Percentiles rank a stretch among this genome's conserved stretches.
Conservation (phyloP, 1,284 basidiomycete genomes). For the Leccinum fallax region DNA sequence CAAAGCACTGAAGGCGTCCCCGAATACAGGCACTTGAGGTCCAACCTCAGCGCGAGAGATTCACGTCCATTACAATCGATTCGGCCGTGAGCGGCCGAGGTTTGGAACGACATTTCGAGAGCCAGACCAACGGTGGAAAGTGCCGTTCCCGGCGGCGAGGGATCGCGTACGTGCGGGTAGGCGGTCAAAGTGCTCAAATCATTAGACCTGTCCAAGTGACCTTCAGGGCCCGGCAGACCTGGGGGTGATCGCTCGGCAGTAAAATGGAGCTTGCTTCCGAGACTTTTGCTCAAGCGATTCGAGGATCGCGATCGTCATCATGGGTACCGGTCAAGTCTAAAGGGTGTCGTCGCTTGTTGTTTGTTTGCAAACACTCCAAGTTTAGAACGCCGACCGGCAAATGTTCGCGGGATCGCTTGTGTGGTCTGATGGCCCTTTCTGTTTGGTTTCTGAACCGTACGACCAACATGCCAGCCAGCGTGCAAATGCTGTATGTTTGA, state of each 20-base stretch:
- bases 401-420: conserved; percentile 35
- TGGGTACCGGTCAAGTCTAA: conserved; percentile 25
- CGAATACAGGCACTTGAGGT: conserved; percentile 26
- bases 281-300: conserved; percentile 30
- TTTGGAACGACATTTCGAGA: neutral
- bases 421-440: neutral
- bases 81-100: neutral
- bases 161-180: neutral
- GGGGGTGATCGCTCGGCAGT: conserved; percentile 24
- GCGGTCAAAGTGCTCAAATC: conserved; percentile 3
- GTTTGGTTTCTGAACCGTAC: neutral
- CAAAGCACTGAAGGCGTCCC: neutral
- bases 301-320: conserved; percentile 30
- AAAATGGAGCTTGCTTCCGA: conserved; percentile 26
- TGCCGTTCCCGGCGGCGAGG: neutral
- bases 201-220: neutral
- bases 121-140: neutral
- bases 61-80: conserved; percentile 4
- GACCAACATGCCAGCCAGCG: neutral
- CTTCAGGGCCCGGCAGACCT: conserved; percentile 3
- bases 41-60: conserved; percentile 17
- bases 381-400: conserved; percentile 31
- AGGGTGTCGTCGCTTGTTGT: conserved; percentile 32
- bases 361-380: conserved; percentile 7
- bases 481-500: neutral